Base-by-base conservation (phyloP, 169 alveolate species). In the Cryptosporidium sp. region DNA sequence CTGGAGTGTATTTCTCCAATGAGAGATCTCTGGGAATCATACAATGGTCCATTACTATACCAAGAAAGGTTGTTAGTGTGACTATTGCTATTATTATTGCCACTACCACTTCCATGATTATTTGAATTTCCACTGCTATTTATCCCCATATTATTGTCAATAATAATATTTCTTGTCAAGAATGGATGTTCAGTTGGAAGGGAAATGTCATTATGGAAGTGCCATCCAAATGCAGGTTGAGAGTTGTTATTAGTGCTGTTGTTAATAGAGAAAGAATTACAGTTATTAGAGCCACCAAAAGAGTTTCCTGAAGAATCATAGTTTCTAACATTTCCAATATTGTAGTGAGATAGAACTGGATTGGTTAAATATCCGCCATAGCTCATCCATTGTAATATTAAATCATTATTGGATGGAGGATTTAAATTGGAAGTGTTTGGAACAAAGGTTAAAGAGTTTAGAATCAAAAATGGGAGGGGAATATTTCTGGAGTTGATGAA, bases 161-260 rank as follows among this genome's bases (percentile, higher is more conserved):
- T 60, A 33, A 73, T 73, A 29, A 73, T 73, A 29, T 80, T 80
- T 23, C 87, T 80, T 61, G 87, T 62, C 51, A 80, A 62, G 67
- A 80, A 80, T 16, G 87, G 87, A 39, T 80, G 87, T 31, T 80
- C 87, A 6, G 75, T 65, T 7, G 87, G 87, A 0, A 80, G 75
- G 23, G 87, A 80, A 21, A 80, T 62, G 42, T 80, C 87, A 61
- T 80, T 80, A 12, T 26, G 56, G 39, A 62, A 80, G 37, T 62
- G 73, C 87, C 87, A 80, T 21, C 87, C 87, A 61, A 80, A 80
- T 16, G 53, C 56, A 44, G 87, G 87, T 42, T 80, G 87, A 8
- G 61, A 37, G 51, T 29, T 48, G 67, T 53, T 73, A 35, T 29
- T 73, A 10, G 31, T 53, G 35, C 21, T 60, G 14, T 72, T 44